Base-by-base conservation (phyloP, 345 rosid genomes). In the Eutrema japonicum region DNA sequence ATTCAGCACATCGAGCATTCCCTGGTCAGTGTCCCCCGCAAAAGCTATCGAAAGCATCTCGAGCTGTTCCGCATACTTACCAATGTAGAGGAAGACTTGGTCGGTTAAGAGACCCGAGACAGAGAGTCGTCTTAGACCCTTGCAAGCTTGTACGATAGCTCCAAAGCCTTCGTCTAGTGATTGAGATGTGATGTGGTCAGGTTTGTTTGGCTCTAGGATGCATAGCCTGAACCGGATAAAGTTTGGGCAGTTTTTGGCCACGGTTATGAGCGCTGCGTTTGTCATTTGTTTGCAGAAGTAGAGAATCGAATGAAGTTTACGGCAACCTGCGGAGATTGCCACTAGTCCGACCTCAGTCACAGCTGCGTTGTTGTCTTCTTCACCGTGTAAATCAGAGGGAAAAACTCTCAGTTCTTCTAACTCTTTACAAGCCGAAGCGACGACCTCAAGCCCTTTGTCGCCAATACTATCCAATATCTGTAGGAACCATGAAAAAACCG, bases 211-310 rank as follows among this genome's bases (percentile, higher is more conserved):
- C 70, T 92, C 93, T 0, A 95, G 88, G 61, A 84, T 87, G 84
- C 91, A 85, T 73, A 95, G 76, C 73, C 99, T 82, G 82, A 95
- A 95, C 64, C 92, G 81, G 57, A 78, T 86, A 54, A 95, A 95
- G 80, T 92, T 87, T 3, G 89, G 90, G 72, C 92, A 83, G 85
- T 92, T 90, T 81, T 82, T 87, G 8, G 98, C 96, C 29, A 90
- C 91, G 5, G 92, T 83, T 14, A 82, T 87, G 49, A 95, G 94
- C 30, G 99, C 99, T 9, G 85, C 91, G 70, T 95, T 95, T 12
- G 98, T 92, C 98, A 95, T 95, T 79, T 90, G 99, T 82, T 86
- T 79, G 80, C 99, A 95, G 83, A 95, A 95, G 79, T 95, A 95
- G 2, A 95, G 83, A 68, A 95, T 68, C 2, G 97, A 95, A 49